phyloP scores from a whole-genome alignment of 768 basidiomycete species.

The Termitomyces sp. region DNA sequence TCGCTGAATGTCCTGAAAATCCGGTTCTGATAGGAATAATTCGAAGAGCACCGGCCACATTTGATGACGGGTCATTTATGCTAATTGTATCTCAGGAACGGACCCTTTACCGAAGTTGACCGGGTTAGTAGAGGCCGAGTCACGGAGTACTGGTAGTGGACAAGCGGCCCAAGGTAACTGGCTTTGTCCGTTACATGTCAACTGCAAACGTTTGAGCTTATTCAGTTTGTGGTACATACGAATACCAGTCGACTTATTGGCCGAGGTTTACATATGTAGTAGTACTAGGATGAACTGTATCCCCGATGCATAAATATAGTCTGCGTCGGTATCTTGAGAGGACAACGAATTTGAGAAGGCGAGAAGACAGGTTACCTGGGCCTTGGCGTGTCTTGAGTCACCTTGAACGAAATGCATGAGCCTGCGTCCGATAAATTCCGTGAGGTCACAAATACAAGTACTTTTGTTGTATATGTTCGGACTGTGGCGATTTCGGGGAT shows the following conservation, averaged over 20 bases:
- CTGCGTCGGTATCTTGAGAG: not conserved
- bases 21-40: not conserved
- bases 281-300: not conserved
- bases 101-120: not conserved
- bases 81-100: not conserved
- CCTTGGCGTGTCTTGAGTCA: not conserved
- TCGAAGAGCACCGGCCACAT: not conserved
- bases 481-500: not conserved
- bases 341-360: not conserved
- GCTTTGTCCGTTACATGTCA: not conserved
- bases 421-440: not conserved
- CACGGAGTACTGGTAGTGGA: not conserved
- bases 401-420: not conserved
- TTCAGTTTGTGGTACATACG: no score
- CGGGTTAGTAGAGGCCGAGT: not conserved
- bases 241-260: not conserved
- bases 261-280: not conserved
- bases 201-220: not conserved
- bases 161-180: not conserved
- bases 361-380: not conserved
- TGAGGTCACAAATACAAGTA: not conserved
- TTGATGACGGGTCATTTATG: not conserved
- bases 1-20: not conserved
- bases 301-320: not conserved
- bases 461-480: not conserved